Evolutionary conservation across 148 eudicot genomes (phyloP), one percentile per base, ranked within the genome.

Genomic region (Camellia sinensis): DNA sequence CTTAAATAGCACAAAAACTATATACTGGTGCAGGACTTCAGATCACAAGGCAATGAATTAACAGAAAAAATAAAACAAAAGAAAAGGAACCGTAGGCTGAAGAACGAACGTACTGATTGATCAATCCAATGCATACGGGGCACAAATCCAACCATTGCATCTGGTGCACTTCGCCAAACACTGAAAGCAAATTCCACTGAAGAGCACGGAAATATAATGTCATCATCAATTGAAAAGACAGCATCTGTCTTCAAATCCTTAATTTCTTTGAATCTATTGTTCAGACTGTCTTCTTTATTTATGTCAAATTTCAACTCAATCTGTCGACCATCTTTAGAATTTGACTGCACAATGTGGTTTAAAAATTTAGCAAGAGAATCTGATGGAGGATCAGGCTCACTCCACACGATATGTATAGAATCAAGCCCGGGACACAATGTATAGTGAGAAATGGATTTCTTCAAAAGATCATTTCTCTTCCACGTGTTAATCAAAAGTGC

Each of bases 61-160:
- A 37, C 21, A 15, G n/a, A 37, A 75, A 75, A 50, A 52, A 29
- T 17, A 21, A 10, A 44, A 40, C 19, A 67, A 21, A 43, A 11
- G 22, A 21, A 37, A n/a, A 29, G 60, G 54, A 71, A 22, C 37
- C 43, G 45, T 18, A 22, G 67, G 4, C 19, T 61, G 9, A 71
- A 22, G 66, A 17, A 43, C 65, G 64, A 37, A 80, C 89, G 52
- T 89, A 94, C 98, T 71, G 88, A 84, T 84, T 86, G 78, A 77
- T 90, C 94, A 69, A 89, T 74, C 96, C 94, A 94, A 81, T 94
- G 98, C 83, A 94, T 83, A 64, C 96, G 98, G 14, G 98, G 98
- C 44, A 94, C 98, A 85, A 91, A 94, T 67, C 98, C 98, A 65
- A 92, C 98, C 98, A 94, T 90, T 76, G 90, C 74, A 84, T 92